These are phyloP conservation scores for Tetrapisispora iriomotensis DNA, from an alignment of 805 yeast genomes.

Conservation along the genomic window DNA sequence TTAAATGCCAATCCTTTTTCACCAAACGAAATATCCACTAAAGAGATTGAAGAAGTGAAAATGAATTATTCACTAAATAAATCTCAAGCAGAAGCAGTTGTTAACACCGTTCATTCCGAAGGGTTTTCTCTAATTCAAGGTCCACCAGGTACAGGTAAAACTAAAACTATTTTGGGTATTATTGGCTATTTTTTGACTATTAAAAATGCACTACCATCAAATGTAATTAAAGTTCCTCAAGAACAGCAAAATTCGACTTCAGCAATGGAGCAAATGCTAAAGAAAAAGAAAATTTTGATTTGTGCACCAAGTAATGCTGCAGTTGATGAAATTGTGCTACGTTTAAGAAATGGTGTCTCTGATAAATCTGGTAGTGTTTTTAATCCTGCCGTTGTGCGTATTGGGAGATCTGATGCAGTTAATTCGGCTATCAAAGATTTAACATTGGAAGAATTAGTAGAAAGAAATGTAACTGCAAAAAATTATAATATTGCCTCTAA, in stretches of 20 bases:
- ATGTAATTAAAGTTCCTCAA: conserved; percentile 28
- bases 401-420: conserved; percentile 85
- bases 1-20: conserved; percentile 50
- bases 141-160: conserved; percentile 99
- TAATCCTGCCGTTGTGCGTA: conserved; percentile 64
- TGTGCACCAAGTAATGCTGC: conserved; percentile 99
- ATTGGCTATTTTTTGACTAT: conserved; percentile 63
- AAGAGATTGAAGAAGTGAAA: conserved; percentile 36
- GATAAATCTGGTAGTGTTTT: conserved; percentile 44
- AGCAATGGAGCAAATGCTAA: conserved; percentile 18
- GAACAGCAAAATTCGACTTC: conserved; percentile 11
- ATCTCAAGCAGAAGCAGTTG: conserved; percentile 87
- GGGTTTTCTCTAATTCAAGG: conserved; percentile 95
- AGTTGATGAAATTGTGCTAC: conserved; percentile 84
- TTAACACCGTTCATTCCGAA: conserved; percentile 50
- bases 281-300: conserved; percentile 54
- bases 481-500: conserved; percentile 29
- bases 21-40: conserved; percentile 18
- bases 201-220: conserved; percentile 16
- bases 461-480: conserved; percentile 39
- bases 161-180: conserved; percentile 89
- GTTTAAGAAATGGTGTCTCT: conserved; percentile 65
- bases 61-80: conserved; percentile 53
- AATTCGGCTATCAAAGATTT: conserved; percentile 72
- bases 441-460: conserved; percentile 80